Percentiles rank a stretch among this genome's conserved stretches.
Conservation (phyloP, 1,284 basidiomycete genomes). For the Boletus sp. region DNA sequence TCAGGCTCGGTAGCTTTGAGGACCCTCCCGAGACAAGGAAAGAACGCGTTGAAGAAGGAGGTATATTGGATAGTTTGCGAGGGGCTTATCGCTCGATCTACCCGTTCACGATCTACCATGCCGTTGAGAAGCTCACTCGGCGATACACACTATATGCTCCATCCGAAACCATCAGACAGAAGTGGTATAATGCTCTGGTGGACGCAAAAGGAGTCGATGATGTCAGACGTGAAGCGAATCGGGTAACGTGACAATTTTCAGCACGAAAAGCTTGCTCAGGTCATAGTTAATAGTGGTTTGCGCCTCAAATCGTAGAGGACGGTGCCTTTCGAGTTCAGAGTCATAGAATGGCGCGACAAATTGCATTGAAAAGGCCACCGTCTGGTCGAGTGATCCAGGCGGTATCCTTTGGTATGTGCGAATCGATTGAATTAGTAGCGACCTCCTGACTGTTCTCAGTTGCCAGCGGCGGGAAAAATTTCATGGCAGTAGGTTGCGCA, state of each 20-base stretch:
- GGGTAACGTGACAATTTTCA: slow-evolving; percentile 39
- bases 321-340: slow-evolving; percentile 53
- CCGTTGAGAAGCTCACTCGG: slow-evolving; percentile 48
- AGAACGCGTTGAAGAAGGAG: slow-evolving; percentile 54
- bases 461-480: slow-evolving; percentile 47
- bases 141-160: slow-evolving; percentile 68
- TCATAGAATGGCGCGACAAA: slow-evolving; percentile 29
- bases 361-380: slow-evolving; percentile 35
- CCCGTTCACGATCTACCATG: slow-evolving; percentile 74
- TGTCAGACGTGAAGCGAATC: slow-evolving; percentile 63
- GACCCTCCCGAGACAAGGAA: slow-evolving; percentile 54
- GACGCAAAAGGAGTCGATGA: slow-evolving; percentile 60
- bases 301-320: slow-evolving; percentile 54
- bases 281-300: slow-evolving; percentile 52
- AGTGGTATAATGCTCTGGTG: slow-evolving; percentile 59
- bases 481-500: slow-evolving; percentile 57
- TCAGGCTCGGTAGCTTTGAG: slow-evolving; percentile 64
- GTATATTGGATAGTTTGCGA: slow-evolving; percentile 54
- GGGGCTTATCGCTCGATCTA: slow-evolving; percentile 52
- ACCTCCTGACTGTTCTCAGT: slow-evolving; percentile 10
- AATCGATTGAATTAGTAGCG: not conserved
- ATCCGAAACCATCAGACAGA: slow-evolving; percentile 52
- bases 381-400: slow-evolving; percentile 58
- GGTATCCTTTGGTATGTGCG: slow-evolving; percentile 56
- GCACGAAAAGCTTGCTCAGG: slow-evolving; percentile 7